Evolutionary conservation across 306 rosid species (phyloP), one percentile per base, ranked within the genome.

Genomic region (Vigna radiata): DNA sequence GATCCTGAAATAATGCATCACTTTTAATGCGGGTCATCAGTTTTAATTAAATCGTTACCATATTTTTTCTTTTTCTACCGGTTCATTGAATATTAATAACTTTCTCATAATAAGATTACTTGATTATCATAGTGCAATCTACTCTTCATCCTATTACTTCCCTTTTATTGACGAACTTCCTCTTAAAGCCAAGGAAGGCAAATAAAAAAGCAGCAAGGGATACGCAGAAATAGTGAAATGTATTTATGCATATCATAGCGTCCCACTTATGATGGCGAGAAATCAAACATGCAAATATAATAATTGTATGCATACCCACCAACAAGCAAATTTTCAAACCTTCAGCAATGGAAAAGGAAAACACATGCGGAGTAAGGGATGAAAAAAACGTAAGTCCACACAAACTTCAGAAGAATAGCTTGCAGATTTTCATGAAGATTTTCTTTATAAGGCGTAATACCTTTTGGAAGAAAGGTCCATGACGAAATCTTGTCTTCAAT

Each of bases 391-490:
- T 2, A 54, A 72, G 37, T 31, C 18, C 55, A 19, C 41, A 62
- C 50, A 23, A 36, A 78, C 48, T 62, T 67, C 21, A 70, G 23
- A 76, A 70, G 52, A 12, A 71, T 33, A 76, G 59, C 72, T 15
- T 49, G 27, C 29, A 41, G 27, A 48, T 63, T 76, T 60, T 36
- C n/a, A 37, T 29, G 29, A 69, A 18, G 63, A 61, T 72, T 23
- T 72, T 23, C 2, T 64, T 21, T 41, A 64, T 18, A 11, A 4
- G n/a, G 52, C 12, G n/a, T 39, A 61, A 55, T 84, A 96, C 98
- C 99, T 91, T 90, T 96, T 17, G 99, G 99, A 83, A 96, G 98
- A 84, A 96, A 96, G 74, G 99, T 89, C 99, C 94, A 96, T 0
- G 99, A 67, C 60, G 99, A 81, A 83, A 96, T 85, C 93, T 88